phyloP scores from a whole-genome alignment of 2,329 filamentous ascomycete species.

The Penicillium sp. region DNA sequence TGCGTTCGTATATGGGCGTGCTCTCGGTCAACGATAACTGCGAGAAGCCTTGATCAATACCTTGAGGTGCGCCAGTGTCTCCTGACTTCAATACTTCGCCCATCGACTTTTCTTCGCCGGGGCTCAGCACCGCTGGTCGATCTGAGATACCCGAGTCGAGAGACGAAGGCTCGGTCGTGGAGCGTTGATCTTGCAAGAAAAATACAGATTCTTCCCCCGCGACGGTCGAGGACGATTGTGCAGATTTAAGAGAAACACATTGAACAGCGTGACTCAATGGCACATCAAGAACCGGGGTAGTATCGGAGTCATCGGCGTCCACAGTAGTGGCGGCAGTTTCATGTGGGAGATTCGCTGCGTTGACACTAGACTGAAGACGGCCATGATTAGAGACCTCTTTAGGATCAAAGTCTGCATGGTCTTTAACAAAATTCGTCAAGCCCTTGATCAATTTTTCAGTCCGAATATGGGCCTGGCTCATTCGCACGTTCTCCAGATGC shows the following conservation, averaged over 20 bases:
- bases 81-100: not conserved
- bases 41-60: not conserved
- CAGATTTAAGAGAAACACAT: not conserved
- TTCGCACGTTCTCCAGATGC: slow-evolving; percentile 59
- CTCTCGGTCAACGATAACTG: not conserved
- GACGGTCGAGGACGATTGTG: not conserved
- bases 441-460: slow-evolving; percentile 58
- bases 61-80: no score
- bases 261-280: not conserved
- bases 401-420: slow-evolving; percentile 24
- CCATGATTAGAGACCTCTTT: slow-evolving; percentile 13
- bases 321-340: not conserved
- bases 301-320: not conserved
- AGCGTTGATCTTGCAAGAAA: not conserved
- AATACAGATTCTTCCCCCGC: not conserved
- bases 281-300: not conserved
- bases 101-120: slow-evolving; percentile 1
- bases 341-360: not conserved
- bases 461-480: slow-evolving; percentile 54
- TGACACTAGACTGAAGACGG: not conserved
- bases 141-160: slow-evolving; percentile 1
- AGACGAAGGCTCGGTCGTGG: not conserved
- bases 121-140: not conserved
- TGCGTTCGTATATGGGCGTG: slow-evolving; percentile 9
- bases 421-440: slow-evolving; percentile 51